Evolutionary conservation across 139 green algal species (phyloP).

Genomic region (Chlorella vulgaris): DNA sequence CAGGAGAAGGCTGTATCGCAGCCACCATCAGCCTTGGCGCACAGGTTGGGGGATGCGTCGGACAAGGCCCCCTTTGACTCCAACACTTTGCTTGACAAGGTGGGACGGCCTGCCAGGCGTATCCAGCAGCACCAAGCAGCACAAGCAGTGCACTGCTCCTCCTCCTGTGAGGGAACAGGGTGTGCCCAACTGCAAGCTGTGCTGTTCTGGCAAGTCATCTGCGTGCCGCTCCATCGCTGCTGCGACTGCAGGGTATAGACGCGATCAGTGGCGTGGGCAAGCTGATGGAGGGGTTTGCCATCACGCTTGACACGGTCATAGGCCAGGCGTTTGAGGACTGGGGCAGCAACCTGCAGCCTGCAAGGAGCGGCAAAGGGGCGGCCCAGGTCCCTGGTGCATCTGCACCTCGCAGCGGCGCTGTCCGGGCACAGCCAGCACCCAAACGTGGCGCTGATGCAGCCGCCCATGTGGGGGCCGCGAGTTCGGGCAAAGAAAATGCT

Average conservation of each 20-base stretch:
- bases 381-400: not conserved
- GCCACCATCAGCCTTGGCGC: not conserved
- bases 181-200: too few species aligned
- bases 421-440: not conserved
- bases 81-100: slow-evolving; percentile 42
- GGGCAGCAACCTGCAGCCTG: not conserved
- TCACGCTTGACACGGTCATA: slow-evolving; percentile 48
- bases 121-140: too few species aligned
- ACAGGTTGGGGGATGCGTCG: too few species aligned
- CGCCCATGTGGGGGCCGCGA: too few species aligned
- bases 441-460: not conserved
- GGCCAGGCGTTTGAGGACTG: slow-evolving; percentile 52
- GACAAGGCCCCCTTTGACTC: slow-evolving; percentile 12
- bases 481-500: slow-evolving; percentile 7
- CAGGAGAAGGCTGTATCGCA: not conserved
- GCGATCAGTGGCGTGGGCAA: slow-evolving; percentile 40
- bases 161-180: too few species aligned
- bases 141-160: too few species aligned
- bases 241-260: slow-evolving; percentile 26
- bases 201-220: too few species aligned
- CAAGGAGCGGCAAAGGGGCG: not conserved
- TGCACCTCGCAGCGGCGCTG: not conserved
- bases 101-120: not conserved
- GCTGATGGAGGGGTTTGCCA: slow-evolving; percentile 47
- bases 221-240: too few species aligned